Conservation (phyloP, 2,329 filamentous ascomycete species). For the Cercospora sp. region DNA sequence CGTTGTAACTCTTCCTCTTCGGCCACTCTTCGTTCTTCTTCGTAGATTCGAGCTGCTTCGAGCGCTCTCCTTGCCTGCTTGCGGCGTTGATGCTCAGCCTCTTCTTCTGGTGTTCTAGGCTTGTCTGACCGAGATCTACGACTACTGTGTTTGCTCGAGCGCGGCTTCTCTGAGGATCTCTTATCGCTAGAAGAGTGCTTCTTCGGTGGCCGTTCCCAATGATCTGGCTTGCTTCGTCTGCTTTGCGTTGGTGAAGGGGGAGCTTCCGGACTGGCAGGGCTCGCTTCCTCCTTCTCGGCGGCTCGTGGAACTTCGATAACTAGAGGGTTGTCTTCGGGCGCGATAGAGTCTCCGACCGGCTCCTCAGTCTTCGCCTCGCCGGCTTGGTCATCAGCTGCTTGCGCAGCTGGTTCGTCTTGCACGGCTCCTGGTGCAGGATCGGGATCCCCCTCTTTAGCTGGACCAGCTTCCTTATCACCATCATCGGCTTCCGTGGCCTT, state of each 20-base stretch:
- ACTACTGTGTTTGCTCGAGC: constrained; percentile 27
- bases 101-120: constrained; percentile 25
- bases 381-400: not conserved
- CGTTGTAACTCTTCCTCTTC: constrained; percentile 32
- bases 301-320: not conserved
- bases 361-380: not conserved
- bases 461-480: not conserved
- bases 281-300: not conserved
- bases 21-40: constrained; percentile 27
- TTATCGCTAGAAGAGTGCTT: constrained; percentile 22
- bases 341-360: not conserved
- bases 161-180: constrained; percentile 20
- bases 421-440: not conserved
- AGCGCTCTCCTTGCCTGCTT: constrained; percentile 25
- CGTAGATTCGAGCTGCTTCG: constrained; percentile 27
- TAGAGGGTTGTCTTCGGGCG: not conserved
- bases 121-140: constrained; percentile 22
- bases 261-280: not conserved
- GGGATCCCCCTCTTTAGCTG: not conserved
- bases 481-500: not conserved
- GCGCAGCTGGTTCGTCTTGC: not conserved
- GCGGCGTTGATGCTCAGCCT: constrained; percentile 23
- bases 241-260: constrained; percentile 30
- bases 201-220: constrained; percentile 29
- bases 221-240: constrained; percentile 28